Evolutionary conservation across 2,329 filamentous ascomycete genomes (phyloP).

Genomic region (Shiraia bambusicola): DNA sequence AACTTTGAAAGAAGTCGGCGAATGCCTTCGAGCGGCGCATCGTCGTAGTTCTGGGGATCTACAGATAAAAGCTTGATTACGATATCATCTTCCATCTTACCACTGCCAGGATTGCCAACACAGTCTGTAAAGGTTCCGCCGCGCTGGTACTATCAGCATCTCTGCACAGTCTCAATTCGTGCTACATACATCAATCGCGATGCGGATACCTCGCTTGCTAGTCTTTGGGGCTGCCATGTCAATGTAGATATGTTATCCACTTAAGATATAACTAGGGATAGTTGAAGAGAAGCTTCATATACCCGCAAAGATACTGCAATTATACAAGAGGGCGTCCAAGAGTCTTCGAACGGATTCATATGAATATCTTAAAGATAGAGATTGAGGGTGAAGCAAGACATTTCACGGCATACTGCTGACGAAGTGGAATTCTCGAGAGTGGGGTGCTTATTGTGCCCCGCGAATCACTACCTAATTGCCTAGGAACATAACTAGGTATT

Average conservation of each 20-base stretch:
- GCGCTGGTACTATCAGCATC: slow-evolving; percentile 50
- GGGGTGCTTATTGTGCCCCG: no score
- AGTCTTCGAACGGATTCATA: no score
- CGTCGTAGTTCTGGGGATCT: slow-evolving; percentile 85
- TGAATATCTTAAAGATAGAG: no score
- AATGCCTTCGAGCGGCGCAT: slow-evolving; percentile 90
- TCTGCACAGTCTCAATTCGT: neutral
- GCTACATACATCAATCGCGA: slow-evolving; percentile 61
- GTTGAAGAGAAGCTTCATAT: no score
- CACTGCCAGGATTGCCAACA: slow-evolving; percentile 75
- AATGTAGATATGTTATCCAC: neutral
- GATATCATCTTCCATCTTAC: slow-evolving; percentile 69
- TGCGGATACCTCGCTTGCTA: slow-evolving; percentile 64
- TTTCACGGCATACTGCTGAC: no score
- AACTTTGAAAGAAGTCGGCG: slow-evolving; percentile 81
- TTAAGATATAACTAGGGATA: no score
- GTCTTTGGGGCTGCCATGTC: slow-evolving; percentile 31
- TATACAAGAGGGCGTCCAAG: no score
- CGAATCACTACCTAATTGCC: no score
- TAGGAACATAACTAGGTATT: no score
- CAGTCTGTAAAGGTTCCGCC: slow-evolving; percentile 94
- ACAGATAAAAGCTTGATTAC: slow-evolving; percentile 88
- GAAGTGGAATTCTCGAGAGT: no score
- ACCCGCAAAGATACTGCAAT: no score
- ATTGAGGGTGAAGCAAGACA: no score